A percentile compares a stretch with the other conserved stretches of the same genome.
These are phyloP conservation scores for Plectranthus barbatus DNA, from an alignment of 257 asterid genomes.

Conservation along the genomic window DNA sequence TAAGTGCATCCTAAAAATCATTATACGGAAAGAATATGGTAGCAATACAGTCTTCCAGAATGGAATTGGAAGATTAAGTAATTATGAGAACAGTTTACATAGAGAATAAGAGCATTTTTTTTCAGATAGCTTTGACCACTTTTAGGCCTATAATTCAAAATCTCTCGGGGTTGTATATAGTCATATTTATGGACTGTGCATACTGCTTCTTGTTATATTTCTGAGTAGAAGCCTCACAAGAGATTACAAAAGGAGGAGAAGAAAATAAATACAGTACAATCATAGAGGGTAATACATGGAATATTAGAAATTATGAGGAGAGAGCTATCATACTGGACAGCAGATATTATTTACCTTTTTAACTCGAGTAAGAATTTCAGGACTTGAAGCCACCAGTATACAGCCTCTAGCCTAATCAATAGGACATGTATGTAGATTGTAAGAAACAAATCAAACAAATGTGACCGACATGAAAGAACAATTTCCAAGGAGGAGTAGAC, in stretches of 20 bases:
- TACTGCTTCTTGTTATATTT: neutral
- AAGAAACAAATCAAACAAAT: constrained; percentile 11
- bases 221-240: neutral
- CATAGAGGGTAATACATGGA: neutral
- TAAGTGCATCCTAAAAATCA: neutral
- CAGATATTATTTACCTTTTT: constrained; percentile 47
- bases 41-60: neutral
- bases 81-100: neutral
- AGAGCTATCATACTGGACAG: neutral
- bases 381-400: constrained; percentile 95
- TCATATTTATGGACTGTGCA: neutral
- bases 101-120: neutral
- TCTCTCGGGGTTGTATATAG: neutral
- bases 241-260: neutral
- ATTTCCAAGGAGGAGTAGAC: constrained; percentile 20
- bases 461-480: neutral
- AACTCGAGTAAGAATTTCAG: constrained; percentile 92
- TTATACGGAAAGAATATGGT: neutral
- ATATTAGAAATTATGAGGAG: constrained; percentile 1
- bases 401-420: constrained; percentile 82
- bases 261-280: neutral
- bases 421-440: neutral
- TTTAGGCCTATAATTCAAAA: neutral
- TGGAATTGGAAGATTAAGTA: neutral
- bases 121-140: neutral